Evolutionary conservation across 208 protist species (phyloP).

Genomic region (Baffinella frigidus): DNA sequence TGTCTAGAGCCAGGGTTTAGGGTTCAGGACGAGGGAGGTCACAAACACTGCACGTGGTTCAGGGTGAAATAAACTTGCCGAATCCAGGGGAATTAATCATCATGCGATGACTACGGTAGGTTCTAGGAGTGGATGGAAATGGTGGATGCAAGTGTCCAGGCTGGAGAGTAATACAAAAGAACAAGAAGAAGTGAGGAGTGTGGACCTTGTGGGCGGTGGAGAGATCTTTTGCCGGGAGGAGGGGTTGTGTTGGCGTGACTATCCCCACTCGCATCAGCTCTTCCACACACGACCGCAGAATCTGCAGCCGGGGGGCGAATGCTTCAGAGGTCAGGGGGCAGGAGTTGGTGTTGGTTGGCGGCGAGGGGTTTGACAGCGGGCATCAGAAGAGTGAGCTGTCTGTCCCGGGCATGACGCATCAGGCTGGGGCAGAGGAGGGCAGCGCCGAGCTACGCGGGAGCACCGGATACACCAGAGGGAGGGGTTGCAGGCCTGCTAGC

Average conservation of each 20-base stretch:
- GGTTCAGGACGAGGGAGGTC: too few relatives aligned
- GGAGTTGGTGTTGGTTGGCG: too few relatives aligned
- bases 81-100: neutral
- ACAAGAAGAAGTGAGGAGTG: neutral
- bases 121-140: too few relatives aligned
- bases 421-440: neutral
- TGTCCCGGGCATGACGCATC: too few relatives aligned
- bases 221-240: neutral
- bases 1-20: too few relatives aligned
- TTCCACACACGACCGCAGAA: slow-evolving; percentile 78
- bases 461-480: neutral
- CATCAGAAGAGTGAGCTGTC: too few relatives aligned
- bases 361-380: too few relatives aligned
- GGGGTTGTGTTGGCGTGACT: slow-evolving; percentile 39
- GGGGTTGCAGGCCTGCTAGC: neutral
- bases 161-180: too few relatives aligned
- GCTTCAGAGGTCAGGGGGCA: neutral
- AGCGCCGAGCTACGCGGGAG: neutral
- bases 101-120: neutral
- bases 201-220: neutral
- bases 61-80: too few relatives aligned
- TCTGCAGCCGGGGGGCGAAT: slow-evolving; percentile 58
- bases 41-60: too few relatives aligned
- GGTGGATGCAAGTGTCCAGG: too few relatives aligned
- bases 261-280: slow-evolving; percentile 80